Evolutionary conservation across 2,329 filamentous ascomycete genomes (phyloP), one percentile per base, ranked within the genome.

Genomic region (Neocucurbitaria cava): DNA sequence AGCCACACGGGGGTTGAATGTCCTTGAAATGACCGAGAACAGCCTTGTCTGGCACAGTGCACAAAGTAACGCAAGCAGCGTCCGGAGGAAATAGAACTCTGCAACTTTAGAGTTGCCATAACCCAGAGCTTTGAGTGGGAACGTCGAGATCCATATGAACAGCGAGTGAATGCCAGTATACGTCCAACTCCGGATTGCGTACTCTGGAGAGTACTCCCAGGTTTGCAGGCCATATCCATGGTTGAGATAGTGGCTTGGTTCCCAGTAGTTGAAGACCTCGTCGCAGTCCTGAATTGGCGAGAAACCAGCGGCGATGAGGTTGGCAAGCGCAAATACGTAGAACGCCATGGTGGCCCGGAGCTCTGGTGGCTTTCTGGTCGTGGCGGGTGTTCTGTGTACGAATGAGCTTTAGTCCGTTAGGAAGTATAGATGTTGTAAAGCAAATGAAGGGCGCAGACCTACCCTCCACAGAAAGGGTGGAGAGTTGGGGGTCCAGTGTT

Each of bases 201-300:
- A 98, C 53, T 94, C 89, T 5, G 95, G 95, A 0, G 94, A 96
- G 78, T 98, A 99, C 77, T 99, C 95, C 95, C 95, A 99, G 1
- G 95, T 99, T 79, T 99, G 93, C 46, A 97, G 82, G 35, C 94
- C 95, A 71, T 96, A 94, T 66, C 91, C 91, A 80, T 97, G 92
- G 54, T 87, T 89, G 24, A 99, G 84, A 76, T 97, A 99, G 77
- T 99, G 95, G 0, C 93, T 87, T 0, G 95, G 94, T 70, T 99
- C 95, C 92, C 94, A 99, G 81, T 96, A 99, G 76, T 99, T 99
- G 84, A 96, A 99, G 10, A 94, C 94, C 80, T 99, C 95, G 69
- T 99, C 95, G 74, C 95, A 99, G 77, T 99, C 95, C 75, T 97
- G 93, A 62, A 99, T 96, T 0, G 95, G 95, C 1, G 92, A 88